Base-by-base conservation (phyloP, 208 protist species). In the Herpetomonas samuelpessoai region DNA sequence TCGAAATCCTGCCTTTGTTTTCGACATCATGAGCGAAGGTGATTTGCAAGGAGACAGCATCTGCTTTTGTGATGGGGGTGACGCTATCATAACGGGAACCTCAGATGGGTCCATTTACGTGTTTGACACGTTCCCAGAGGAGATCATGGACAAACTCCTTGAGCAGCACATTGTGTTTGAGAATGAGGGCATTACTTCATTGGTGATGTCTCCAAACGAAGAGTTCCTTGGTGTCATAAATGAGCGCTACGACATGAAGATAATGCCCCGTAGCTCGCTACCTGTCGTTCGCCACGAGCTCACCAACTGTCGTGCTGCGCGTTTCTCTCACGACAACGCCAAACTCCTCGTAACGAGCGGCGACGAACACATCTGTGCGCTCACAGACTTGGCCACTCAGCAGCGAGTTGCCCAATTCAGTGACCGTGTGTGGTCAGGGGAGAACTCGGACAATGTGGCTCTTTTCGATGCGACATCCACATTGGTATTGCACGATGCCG, bases 81-180 rank as follows among this genome's bases (percentile, higher is more conserved):
- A 91, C 31, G 65, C 79, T 38, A 59, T 95, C 53, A 59, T 88
- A 41, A 86, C 92, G 25, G 89, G 89, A 38, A 95, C 85, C 19
- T 87, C 83, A 27, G 85, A 95, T 48, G 89, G 89, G 21, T 74
- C 66, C 2, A 65, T 95, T 22, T 77, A 79, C 1, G 58, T 93
- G 38, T 95, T 95, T 59, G 81, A 92, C 70, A 92, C 83, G 10
- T 90, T 90, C 62, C 77, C 82, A 18, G 85, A 90, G 52, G 83
- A 92, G 41, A 59, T 64, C 10, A 70, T 68, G 38, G 70, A 93
- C 48, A 91, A 91, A 52, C 66, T 91, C 3, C 64, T 90, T 19
- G 85, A 92, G 66, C 85, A 92, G 56, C 89, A 93, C 54, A 41
- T 91, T 26, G 68, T 91, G 18, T 92, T 92, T 58, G 89, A 95